Percentiles rank a stretch among this genome's conserved stretches.
Conservation (phyloP, 2,329 filamentous ascomycete genomes). For the Calonectria crousiana region DNA sequence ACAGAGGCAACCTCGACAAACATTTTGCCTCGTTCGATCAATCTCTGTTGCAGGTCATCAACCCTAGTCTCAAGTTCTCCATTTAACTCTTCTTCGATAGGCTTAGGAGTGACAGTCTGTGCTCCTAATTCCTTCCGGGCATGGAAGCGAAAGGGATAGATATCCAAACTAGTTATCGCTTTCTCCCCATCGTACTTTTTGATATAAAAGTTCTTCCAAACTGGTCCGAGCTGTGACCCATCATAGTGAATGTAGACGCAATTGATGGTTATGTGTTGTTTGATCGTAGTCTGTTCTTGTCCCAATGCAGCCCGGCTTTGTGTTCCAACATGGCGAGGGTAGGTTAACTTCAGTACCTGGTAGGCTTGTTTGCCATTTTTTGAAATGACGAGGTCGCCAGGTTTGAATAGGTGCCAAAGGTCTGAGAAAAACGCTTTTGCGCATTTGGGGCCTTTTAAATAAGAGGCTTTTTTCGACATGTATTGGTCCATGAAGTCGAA, state of each 20-base stretch:
- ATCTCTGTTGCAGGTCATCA: slow-evolving; percentile 10
- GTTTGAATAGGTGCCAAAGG: slow-evolving; percentile 23
- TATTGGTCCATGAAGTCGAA: neutral
- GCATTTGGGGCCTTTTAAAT: neutral
- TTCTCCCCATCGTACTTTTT: slow-evolving; percentile 43
- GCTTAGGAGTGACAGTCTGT: neutral
- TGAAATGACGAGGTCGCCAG: slow-evolving; percentile 13
- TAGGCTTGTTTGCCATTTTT: slow-evolving; percentile 17
- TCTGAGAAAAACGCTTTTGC: slow-evolving; percentile 18
- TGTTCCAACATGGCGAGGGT: neutral
- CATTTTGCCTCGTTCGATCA: slow-evolving; percentile 35
- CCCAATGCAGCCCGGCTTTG: neutral
- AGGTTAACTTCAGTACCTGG: neutral
- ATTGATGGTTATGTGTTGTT: neutral
- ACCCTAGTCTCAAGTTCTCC: neutral
- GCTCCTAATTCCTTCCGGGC: neutral
- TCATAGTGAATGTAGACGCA: slow-evolving; percentile 43
- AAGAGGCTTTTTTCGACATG: neutral
- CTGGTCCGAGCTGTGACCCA: slow-evolving; percentile 44
- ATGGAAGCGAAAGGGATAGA: slow-evolving; percentile 42
- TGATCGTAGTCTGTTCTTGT: neutral
- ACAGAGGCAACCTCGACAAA: slow-evolving; percentile 35
- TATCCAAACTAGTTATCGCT: slow-evolving; percentile 33
- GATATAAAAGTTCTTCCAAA: slow-evolving; percentile 36
- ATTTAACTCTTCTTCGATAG: neutral